Base-by-base conservation (phyloP, 805 yeast genomes). In the Candida hispaniensis region DNA sequence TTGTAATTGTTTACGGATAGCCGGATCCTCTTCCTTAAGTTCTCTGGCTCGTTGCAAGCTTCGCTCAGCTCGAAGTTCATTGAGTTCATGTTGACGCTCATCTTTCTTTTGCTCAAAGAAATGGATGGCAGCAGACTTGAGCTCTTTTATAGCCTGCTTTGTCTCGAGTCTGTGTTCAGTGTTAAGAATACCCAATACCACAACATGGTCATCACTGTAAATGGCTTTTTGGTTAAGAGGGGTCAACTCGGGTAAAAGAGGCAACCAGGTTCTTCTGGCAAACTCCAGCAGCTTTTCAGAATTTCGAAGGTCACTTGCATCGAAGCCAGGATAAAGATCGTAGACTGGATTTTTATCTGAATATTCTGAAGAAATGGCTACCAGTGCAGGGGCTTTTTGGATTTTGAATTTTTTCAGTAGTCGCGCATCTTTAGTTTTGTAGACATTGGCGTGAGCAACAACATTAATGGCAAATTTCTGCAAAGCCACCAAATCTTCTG, bases 401-500 rank as follows among this genome's bases (percentile, higher is more conserved):
- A 51, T 56, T 2, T 46, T 39, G 40, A 52, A 44, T 16, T 47
- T 41, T 16, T 49, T 41, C 8, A 49, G 50, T 21, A 56, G 47
- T 20, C 44, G 45, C 9, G 43, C 18, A 12, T 54, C 45, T 7
- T 44, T 43, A 7, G 58, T 44, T 41, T 51, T 54, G 41, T 41
- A 48, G 26, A 56, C 40, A 6, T 45, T 47, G 6, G 52, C 58
- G 16, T 51, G 49, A n/a, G 54, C 58, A n/a, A 56, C 41, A 1
- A 52, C 43, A 13, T 47, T 44, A 14, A 55, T 39, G 5, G 61
- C 49, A 15, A 60, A 45, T 17, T 50, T 47, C 34, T 47, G 47
- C 27, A 61, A 47, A 1, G 61, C 59, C 19, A 49, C 52, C 47
- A 61, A 59, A 36, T 61, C 66, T 39, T 61, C 66, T 13, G 49